These are phyloP conservation scores for Amanita rubescens DNA, from an alignment of 768 basidiomycete species.

Conservation along the genomic window DNA sequence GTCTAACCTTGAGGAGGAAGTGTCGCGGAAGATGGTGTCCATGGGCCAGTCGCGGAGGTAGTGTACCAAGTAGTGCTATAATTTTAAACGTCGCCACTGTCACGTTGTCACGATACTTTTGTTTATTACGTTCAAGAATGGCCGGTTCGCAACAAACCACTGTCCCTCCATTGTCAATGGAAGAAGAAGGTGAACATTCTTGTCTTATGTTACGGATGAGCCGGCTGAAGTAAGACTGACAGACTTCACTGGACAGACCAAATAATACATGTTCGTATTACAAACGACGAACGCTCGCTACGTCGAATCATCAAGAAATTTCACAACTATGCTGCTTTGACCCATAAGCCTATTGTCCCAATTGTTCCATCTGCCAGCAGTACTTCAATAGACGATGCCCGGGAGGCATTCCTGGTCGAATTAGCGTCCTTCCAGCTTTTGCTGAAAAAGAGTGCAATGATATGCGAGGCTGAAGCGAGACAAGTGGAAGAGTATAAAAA, in stretches of 20 bases:
- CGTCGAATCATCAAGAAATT: conserved; percentile 78
- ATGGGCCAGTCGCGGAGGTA: conserved; percentile 26
- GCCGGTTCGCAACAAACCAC: conserved; percentile 17
- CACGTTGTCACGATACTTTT: conserved; percentile 1
- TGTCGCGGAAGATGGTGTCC: conserved; percentile 50
- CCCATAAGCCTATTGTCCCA: conserved; percentile 39
- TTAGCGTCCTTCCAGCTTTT: conserved; percentile 67
- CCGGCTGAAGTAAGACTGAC: conserved; percentile 19
- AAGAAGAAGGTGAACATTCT: conserved; percentile 50
- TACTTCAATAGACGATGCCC: conserved; percentile 51
- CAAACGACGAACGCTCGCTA: conserved; percentile 74
- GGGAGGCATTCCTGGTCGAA: conserved; percentile 75
- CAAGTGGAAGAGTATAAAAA: conserved; percentile 81
- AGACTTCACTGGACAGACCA: conserved; percentile 44
- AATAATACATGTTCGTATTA: conserved; percentile 74
- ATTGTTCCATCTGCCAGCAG: conserved; percentile 19
- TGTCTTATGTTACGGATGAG: background rate
- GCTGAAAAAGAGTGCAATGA: conserved; percentile 73
- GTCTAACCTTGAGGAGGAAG: conserved; percentile 80
- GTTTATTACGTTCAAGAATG: background rate
- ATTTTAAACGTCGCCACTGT: background rate
- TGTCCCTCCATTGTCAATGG: conserved; percentile 43
- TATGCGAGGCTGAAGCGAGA: conserved; percentile 78
- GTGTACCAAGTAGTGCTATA: too few relatives aligned
- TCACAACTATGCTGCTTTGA: conserved; percentile 59